Percentiles rank a stretch among this genome's conserved stretches.
Evolutionary conservation across 306 rosid genomes (phyloP).

Genomic region (Aeschynomene evenia): DNA sequence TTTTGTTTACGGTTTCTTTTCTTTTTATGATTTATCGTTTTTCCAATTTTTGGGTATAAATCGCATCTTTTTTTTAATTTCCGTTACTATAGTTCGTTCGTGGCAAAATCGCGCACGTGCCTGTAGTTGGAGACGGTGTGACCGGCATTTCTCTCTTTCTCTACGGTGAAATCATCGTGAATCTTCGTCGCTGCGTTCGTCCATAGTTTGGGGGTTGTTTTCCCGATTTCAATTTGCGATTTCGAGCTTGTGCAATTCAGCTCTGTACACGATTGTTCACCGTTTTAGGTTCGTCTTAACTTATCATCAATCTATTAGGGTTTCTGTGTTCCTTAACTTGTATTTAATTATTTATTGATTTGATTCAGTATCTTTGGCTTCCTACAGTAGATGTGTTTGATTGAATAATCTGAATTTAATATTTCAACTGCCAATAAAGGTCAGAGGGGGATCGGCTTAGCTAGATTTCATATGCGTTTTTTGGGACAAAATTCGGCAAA

Average conservation of each 20-base stretch:
- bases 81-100: conserved; percentile 31
- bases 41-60: background rate
- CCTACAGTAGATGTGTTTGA: conserved; percentile 6
- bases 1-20: background rate
- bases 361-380: conserved; percentile 18
- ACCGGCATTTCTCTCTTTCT: conserved; percentile 37
- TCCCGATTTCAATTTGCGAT: background rate
- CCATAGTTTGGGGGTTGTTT: background rate
- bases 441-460: conserved; percentile 12
- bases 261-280: conserved; percentile 17
- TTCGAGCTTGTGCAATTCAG: background rate
- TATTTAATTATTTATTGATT: conserved; percentile 23
- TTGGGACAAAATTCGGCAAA: background rate
- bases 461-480: background rate
- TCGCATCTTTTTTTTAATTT: conserved; percentile 16
- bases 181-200: conserved; percentile 20
- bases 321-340: conserved; percentile 1
- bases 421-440: conserved; percentile 12
- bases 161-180: conserved; percentile 27
- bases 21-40: background rate
- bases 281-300: conserved; percentile 30
- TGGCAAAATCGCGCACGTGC: conserved; percentile 46
- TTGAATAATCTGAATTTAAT: conserved; percentile 10
- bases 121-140: conserved; percentile 33
- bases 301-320: conserved; percentile 31